phyloP scores from a whole-genome alignment of 2,329 filamentous ascomycete genomes.

The Colletotrichum cereale region DNA sequence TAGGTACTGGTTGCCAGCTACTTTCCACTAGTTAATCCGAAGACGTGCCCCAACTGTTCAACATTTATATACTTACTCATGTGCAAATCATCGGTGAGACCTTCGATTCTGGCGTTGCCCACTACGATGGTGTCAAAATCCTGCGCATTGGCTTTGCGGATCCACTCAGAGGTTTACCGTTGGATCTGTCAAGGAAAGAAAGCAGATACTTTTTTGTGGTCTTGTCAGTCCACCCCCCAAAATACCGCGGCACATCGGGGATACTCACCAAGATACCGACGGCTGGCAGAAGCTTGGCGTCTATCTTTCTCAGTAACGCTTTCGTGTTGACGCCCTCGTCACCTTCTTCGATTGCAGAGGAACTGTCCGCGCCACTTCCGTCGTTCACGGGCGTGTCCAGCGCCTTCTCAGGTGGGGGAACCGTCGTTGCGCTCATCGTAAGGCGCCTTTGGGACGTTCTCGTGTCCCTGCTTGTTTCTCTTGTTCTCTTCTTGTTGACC shows the following conservation, averaged over 20 bases:
- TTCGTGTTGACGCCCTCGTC: conserved; percentile 62
- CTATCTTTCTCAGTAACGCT: conserved; percentile 68
- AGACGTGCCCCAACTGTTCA: conserved; percentile 38
- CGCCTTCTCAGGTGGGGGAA: conserved; percentile 30
- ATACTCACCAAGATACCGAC: conserved; percentile 59
- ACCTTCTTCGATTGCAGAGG: conserved; percentile 25
- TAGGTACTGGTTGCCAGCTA: conserved; percentile 72
- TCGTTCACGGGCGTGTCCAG: conserved; percentile 20
- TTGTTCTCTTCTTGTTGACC: too few species aligned
- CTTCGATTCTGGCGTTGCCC: conserved; percentile 69
- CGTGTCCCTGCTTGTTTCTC: background rate
- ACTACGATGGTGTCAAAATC: conserved; percentile 53
- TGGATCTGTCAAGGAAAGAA: conserved; percentile 69
- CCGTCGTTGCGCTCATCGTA: conserved; percentile 26
- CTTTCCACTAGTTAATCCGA: background rate
- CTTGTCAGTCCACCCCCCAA: background rate
- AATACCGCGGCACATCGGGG: too few species aligned
- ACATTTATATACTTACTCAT: conserved; percentile 59
- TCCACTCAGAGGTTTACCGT: conserved; percentile 56
- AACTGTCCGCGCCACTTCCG: conserved; percentile 16
- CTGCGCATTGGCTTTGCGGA: conserved; percentile 42
- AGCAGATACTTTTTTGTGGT: conserved; percentile 58
- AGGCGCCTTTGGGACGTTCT: background rate
- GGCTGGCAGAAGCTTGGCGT: conserved; percentile 63
- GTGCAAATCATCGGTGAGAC: conserved; percentile 62